Evolutionary conservation across 1,284 basidiomycete species (phyloP), one percentile per base, ranked within the genome.

Genomic region (Cystobasidium slooffiae): DNA sequence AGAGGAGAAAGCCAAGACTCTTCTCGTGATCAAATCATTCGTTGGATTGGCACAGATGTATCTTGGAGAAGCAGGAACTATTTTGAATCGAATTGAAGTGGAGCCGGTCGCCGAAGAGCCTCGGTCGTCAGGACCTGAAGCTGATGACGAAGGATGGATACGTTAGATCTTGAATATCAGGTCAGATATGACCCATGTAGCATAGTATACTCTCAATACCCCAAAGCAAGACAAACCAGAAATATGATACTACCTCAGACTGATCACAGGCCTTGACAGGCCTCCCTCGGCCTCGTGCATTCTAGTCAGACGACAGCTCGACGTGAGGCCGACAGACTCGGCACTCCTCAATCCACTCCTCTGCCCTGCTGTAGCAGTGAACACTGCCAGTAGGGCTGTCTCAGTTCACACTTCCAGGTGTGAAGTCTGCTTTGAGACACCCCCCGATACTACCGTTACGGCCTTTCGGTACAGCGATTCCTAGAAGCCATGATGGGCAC

Each of bases 1-100:
- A 14, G 39, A 12, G 14, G 70, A 73, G 43, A 66, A 66, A 37
- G 70, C 56, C 3, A 53, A 73, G 24, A 31, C 63, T 1, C 16
- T 73, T 6, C 63, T 73, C 0, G 53, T 24, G 2, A 47, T 66
- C 31, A 73, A 66, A 44, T 16, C 52, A 2, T 44, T 73, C 9
- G 49, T 63, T 3, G 44, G 41, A 20, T 24, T 49, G 22, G 63
- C 70, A 8, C 16, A 22, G 12, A 8, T 73, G 20, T 3, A 65
- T n/a, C 31, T 66, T 6, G 64, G 64, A 18, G 31, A 53, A 14
- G 24, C 6, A 1, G 51, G 31, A 7, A 43, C 16, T 31, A 53
- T 66, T 10, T 31, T 66, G 10, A 43, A n/a, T 44, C 64, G 51
- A 14, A 49, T 66, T 8, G 39, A 51, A 14, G 41, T 66, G 6